A percentile compares a stretch with the other conserved stretches of the same genome.
Evolutionary conservation across 164 flowering plant genomes (phyloP).

Genomic region (Buxus sempervirens): DNA sequence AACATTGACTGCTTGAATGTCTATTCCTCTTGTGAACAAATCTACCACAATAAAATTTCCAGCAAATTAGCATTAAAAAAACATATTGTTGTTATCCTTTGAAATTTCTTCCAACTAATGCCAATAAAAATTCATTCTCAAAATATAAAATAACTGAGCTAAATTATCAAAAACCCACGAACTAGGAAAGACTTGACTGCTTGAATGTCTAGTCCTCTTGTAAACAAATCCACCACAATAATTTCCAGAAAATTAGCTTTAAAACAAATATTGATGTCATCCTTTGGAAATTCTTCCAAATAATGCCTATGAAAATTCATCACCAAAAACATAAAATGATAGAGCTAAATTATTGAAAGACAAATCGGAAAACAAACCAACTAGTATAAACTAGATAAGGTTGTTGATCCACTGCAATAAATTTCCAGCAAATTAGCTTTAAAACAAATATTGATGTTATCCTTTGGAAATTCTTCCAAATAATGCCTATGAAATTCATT

Average conservation of each 20-base stretch:
- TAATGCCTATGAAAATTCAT: too few relatives aligned
- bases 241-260: neutral
- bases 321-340: neutral
- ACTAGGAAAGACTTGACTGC: conserved; percentile 50
- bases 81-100: neutral
- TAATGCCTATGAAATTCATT: too few relatives aligned
- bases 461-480: neutral
- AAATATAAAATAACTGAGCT: neutral
- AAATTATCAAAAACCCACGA: neutral
- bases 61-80: neutral
- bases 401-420: conserved; percentile 44
- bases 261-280: neutral
- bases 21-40: conserved; percentile 95
- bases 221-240: conserved; percentile 73
- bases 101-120: too few relatives aligned
- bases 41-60: conserved; percentile 42
- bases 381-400: too few relatives aligned
- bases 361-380: too few relatives aligned
- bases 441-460: neutral
- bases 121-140: neutral
- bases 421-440: neutral
- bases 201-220: conserved; percentile 97
- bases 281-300: neutral
- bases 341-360: too few relatives aligned
- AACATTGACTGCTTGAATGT: conserved; percentile 99